Conservation (phyloP, 1,284 basidiomycete genomes). For the Leccinum ponderosum region DNA sequence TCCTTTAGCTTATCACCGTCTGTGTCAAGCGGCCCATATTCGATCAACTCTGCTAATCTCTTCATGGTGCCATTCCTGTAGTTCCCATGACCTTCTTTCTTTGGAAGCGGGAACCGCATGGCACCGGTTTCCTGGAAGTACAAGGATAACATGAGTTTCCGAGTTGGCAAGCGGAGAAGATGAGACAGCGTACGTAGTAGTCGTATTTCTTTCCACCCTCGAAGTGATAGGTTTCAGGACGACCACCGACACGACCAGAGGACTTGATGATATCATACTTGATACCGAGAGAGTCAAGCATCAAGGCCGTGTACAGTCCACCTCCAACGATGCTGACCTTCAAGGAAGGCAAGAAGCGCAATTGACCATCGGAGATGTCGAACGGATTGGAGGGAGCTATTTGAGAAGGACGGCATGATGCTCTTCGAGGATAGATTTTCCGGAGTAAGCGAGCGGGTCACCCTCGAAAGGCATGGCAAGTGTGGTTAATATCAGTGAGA, state of each 20-base stretch:
- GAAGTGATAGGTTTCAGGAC: slow-evolving; percentile 36
- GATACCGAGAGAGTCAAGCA: slow-evolving; percentile 36
- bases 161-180: not conserved
- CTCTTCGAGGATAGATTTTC: slow-evolving; percentile 14
- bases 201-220: slow-evolving; percentile 11
- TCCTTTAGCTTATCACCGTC: slow-evolving; percentile 3
- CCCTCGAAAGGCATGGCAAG: slow-evolving; percentile 10
- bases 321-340: slow-evolving; percentile 28
- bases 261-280: slow-evolving; percentile 39
- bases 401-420: slow-evolving; percentile 7
- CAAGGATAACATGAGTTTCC: not conserved
- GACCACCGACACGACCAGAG: slow-evolving; percentile 31
- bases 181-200: slow-evolving; percentile 14
- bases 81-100: slow-evolving; percentile 11
- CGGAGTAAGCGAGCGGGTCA: slow-evolving; percentile 16
- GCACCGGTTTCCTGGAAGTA: slow-evolving; percentile 32
- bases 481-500: not conserved
- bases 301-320: slow-evolving; percentile 39
- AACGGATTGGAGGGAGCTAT: slow-evolving; percentile 5
- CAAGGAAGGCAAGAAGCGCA: slow-evolving; percentile 3
- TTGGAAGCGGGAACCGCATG: slow-evolving; percentile 37
- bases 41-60: slow-evolving; percentile 26
- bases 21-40: slow-evolving; percentile 13
- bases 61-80: slow-evolving; percentile 30
- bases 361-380: not conserved